Evolutionary conservation across 495 filamentous ascomycete species (phyloP), one percentile per base, ranked within the genome.

Genomic region (Aspergillus leporis): DNA sequence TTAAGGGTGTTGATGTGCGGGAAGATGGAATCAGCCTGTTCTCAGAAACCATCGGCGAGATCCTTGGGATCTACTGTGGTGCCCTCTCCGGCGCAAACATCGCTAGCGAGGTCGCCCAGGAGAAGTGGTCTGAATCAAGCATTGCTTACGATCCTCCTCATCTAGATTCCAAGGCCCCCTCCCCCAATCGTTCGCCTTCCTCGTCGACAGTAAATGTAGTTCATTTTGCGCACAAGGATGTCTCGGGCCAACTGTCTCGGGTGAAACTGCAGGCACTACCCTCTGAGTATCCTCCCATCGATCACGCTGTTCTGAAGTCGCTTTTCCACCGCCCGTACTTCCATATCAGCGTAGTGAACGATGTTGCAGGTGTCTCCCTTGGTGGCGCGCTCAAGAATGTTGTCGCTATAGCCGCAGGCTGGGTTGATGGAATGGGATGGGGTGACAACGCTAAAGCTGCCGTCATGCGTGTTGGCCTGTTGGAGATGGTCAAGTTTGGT

Each of bases 261-360:
- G 83, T 85, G 30, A 85, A 84, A 67, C 80, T 97, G 31, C 83
- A 80, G 40, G 81, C 91, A 4, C 74, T 95, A 7, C 95, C 94
- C 3, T 69, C 77, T 19, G 90, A 91, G 12, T 93, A 93, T 67
- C 91, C 90, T 6, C 83, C 90, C 0, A 79, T 98, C 4, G 89
- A 91, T 70, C 95, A 98, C 68, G 76, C 75, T 18, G 81, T 88
- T 45, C 79, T 96, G 64, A 87, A 88, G 69, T 83, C 83, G 21
- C 88, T 99, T 30, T 98, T 99, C 84, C 89, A 96, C 76, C 87
- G 95, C 40, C 92, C 92, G 0, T 99, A 99, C 77, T 98, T 99
- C 83, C 93, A 97, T 72, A 93, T 97, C 13, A 86, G 89, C 45
- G 87, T 98, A 68, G 88, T 96, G 16, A 88, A 81, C 31, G 95